Base-by-base conservation (phyloP, 345 rosid species). In the Linum tenue region DNA sequence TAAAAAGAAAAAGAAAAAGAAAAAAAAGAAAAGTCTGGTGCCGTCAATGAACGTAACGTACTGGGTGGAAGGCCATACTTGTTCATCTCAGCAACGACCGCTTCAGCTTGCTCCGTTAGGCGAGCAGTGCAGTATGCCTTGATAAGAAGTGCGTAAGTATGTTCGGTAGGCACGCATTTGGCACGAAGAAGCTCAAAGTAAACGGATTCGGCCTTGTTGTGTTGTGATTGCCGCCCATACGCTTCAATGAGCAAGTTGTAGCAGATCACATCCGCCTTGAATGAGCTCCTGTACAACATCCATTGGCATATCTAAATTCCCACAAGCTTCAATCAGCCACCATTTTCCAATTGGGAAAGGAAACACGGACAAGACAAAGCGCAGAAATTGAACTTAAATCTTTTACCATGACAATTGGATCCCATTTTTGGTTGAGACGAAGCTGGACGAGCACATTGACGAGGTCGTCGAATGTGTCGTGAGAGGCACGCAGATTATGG, bases 241-340 rank as follows among this genome's bases (percentile, higher is more conserved):
- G 92, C 88, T 71, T 92, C 98, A 67, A 92, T 86, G 58, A 92
- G 88, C 72, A 92, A 72, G 80, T 92, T 92, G 92, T 81, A 89
- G 78, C 87, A 83, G 62, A 92, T 80, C 14, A 92, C 89, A 76
- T 89, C 96, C 62, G 89, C 77, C 78, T 80, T 79, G 81, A 86
- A 92, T 60, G 91, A 83, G 86, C 98, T 87, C 72, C 86, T 83
- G 67, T 76, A 43, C 80, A 87, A 72, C 71, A 89, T 79, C 98
- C 96, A 92, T 69, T 87, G 88, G 76, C 92, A 83, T 67, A 89
- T 80, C 98, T 92, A 81, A 7, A 62, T 7, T 5, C 16, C 37
- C 43, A 58, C 35, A 36, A 2, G 3, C 39, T 5, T 3, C 14
- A 16, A 40, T 39, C 58, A 17, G 31, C 31, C 31, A 22, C 31